Base-by-base conservation (phyloP, 306 rosid species). In the Rosa persica region DNA sequence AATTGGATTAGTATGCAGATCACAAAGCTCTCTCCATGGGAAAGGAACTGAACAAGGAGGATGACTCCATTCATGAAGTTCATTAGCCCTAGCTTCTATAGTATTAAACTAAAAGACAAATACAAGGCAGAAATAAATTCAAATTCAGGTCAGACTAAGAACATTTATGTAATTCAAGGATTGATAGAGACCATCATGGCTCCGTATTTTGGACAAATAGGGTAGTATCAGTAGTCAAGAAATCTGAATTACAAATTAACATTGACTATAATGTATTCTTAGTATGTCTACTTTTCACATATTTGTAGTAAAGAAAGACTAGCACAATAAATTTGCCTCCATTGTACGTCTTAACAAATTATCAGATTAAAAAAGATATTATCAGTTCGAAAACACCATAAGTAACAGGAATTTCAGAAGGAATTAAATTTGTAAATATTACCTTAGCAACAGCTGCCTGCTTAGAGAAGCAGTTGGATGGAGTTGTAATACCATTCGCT, bases 401-500 rank as follows among this genome's bases (percentile, higher is more conserved):
- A 77, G 44, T 23, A 43, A 48, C 48, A 34, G 11, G 4, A 66
- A 44, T 19, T 22, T 16, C 52, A 71, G 20, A 55, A 43, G 23
- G 84, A 11, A 62, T 36, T 19, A 75, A 47, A 44, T 27, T 46
- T 48, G 23, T 60, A n/a, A 5, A 51, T 51, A 66, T 71, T 68
- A 93, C 90, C 93, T 93, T 93, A 40, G 85, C 76, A 58, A 81
- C 87, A 51, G 92, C 86, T 69, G 89, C 85, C 72, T 88, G 91
- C 83, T 87, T 87, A 40, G 90, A 70, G 81, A 89, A 76, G 77
- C 79, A 76, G 79, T 39, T 39, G 43, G 81, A 77, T 39, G 74
- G 78, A 73, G 78, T 46, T 46, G 49, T 12, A 12, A 46, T 46
- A 46, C 49, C 49, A 51, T 51, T 71, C 6, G 67, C 19, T 78